Evolutionary conservation across 208 protist species (phyloP), one percentile per base, ranked within the genome.

Genomic region (Porcisia deanei): DNA sequence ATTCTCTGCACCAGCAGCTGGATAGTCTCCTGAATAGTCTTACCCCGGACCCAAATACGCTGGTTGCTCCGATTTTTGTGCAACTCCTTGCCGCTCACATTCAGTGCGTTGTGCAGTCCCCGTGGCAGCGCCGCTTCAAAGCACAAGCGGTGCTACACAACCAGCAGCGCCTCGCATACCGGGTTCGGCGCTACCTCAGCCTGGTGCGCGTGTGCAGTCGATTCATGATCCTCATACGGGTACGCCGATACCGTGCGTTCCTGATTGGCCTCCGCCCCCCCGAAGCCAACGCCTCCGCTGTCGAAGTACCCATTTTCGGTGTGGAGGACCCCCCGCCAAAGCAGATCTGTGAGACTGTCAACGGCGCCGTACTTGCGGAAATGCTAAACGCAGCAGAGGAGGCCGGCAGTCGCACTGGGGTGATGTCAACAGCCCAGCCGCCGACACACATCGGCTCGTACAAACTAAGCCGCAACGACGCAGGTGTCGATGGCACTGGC

Each of bases 11-110:
- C 18, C 71, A 87, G 64, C 92, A 96, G 73, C 82, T 96, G 12
- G 85, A 92, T 73, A 81, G 83, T 52, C 72, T 89, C 8, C 81
- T 93, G 54, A 82, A 60, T 60, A 85, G 85, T 67, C 86, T 84
- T 60, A 79, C 75, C 43, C 66, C 82, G 0, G 79, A 86, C 49
- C 81, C 81, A 1, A 87, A 92, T 77, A 43, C 77, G 12, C 73
- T 91, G 3, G 82, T 92, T 39, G 82, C 89, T 30, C 90, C 92
- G 2, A 90, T 96, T 63, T 93, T 93, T 63, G 77, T 88, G 4
- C 89, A 88, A 67, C 68, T 94, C 10, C 84, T 94, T 54, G 73
- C 85, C 8, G 54, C 86, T 8, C 85, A 96, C 67, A 66, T 94
- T 10, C 73, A 87, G 39, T 77, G 77, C 14, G 75, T 84, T 4